Conservation (phyloP, 495 filamentous ascomycete genomes). For the Penicillium cinerascens region DNA sequence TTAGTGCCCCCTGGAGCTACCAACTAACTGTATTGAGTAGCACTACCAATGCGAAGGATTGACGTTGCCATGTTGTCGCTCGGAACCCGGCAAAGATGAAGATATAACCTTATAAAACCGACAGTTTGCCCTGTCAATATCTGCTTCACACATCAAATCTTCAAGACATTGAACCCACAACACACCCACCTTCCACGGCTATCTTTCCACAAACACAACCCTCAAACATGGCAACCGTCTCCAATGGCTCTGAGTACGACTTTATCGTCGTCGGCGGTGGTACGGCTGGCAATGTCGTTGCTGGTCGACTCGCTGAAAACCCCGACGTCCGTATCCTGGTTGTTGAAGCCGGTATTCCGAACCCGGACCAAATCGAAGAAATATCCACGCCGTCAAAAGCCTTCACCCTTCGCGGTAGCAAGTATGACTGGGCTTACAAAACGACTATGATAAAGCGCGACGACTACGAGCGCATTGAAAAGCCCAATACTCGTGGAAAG, state of each 20-base stretch:
- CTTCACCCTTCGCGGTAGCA: conserved; percentile 40
- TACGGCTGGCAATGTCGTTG: conserved; percentile 56
- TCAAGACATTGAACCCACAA: too few species aligned
- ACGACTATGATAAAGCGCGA: conserved; percentile 59
- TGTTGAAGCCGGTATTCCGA: conserved; percentile 49
- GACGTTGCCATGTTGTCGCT: too few species aligned
- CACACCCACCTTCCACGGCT: too few species aligned
- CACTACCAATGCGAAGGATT: too few species aligned
- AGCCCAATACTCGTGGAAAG: conserved; percentile 57
- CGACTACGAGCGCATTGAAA: conserved; percentile 60
- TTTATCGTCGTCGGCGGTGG: conserved; percentile 52
- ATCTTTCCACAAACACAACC: too few species aligned
- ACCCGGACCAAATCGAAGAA: conserved; percentile 35
- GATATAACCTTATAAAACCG: too few species aligned
- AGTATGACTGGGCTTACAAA: conserved; percentile 62
- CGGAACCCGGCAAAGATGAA: too few species aligned
- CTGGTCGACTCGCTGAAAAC: conserved; percentile 56
- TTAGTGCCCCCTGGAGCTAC: too few species aligned
- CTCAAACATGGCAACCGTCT: conserved; percentile 22
- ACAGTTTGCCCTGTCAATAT: too few species aligned
- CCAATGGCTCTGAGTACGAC: conserved; percentile 32
- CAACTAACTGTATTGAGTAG: too few species aligned
- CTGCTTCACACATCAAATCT: too few species aligned
- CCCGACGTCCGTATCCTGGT: conserved; percentile 49
- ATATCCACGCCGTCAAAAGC: conserved; percentile 46